Conservation (phyloP, 495 filamentous ascomycete species). For the Thermothielavioides terrestris region DNA sequence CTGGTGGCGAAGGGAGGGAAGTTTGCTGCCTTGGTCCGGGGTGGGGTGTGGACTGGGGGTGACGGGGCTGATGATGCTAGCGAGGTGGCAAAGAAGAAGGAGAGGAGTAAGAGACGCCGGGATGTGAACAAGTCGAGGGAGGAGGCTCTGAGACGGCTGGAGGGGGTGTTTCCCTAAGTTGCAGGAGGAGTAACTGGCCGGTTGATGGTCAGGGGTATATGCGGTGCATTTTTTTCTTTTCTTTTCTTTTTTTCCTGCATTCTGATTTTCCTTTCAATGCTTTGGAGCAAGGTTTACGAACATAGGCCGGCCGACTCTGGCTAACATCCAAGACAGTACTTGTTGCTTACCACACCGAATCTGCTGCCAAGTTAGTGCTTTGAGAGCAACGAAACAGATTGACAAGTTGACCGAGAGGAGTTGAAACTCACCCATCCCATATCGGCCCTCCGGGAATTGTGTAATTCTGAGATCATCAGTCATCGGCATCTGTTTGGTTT, state of each 20-base stretch:
- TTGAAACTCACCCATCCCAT: conserved; percentile 37
- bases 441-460: conserved; percentile 37
- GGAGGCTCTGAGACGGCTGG: conserved; percentile 13
- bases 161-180: background rate
- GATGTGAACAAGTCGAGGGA: conserved; percentile 3
- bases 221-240: background rate
- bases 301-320: background rate
- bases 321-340: conserved; percentile 19
- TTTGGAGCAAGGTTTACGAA: background rate
- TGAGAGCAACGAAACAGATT: too few species aligned
- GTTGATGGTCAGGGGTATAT: background rate
- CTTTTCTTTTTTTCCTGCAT: background rate
- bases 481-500: background rate
- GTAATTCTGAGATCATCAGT: conserved; percentile 33
- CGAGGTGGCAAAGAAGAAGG: background rate
- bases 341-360: conserved; percentile 20
- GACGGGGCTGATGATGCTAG: background rate
- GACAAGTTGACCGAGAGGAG: too few species aligned
- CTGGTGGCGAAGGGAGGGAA: conserved; percentile 32
- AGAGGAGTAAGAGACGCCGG: conserved; percentile 1
- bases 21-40: conserved; percentile 31
- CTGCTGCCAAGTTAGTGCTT: background rate
- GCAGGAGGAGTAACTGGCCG: background rate
- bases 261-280: background rate
- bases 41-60: conserved; percentile 23